Percentiles rank a stretch among this genome's conserved stretches.
Evolutionary conservation across 768 basidiomycete species (phyloP).

Genomic region (Boletus edulis): DNA sequence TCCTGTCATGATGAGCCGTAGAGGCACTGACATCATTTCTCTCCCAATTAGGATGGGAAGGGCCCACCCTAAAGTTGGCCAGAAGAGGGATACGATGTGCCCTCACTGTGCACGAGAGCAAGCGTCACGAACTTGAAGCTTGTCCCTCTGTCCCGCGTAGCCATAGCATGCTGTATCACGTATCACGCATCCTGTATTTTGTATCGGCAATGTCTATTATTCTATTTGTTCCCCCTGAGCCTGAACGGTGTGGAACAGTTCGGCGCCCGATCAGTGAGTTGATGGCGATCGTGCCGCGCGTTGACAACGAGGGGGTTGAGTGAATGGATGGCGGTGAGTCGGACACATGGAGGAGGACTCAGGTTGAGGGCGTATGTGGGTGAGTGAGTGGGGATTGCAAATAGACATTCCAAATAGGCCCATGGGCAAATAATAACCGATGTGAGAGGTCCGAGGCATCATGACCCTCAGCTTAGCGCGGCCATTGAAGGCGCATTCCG

Average conservation of each 20-base stretch:
- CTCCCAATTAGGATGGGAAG: conserved; percentile 18
- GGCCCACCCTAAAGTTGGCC: conserved; percentile 20
- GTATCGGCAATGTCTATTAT: conserved; percentile 17
- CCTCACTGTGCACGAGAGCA: conserved; percentile 19
- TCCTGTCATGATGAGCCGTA: not conserved
- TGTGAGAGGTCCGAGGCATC: not conserved
- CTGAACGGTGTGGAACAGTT: too few species aligned
- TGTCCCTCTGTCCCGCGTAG: not conserved
- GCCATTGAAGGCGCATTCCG: too few species aligned
- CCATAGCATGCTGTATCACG: not conserved
- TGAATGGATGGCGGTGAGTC: not conserved
- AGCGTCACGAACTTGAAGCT: conserved; percentile 2
- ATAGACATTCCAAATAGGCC: not conserved
- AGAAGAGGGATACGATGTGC: conserved; percentile 19
- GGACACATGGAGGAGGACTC: conserved; percentile 11
- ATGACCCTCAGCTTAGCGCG: too few species aligned
- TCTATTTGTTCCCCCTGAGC: not conserved
- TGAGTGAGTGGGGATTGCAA: conserved; percentile 10
- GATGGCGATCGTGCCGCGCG: conserved; percentile 17
- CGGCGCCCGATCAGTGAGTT: conserved; percentile 8
- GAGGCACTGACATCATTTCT: conserved; percentile 12
- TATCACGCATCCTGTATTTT: conserved; percentile 8
- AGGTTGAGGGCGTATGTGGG: conserved; percentile 20
- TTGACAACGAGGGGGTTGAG: conserved; percentile 22
- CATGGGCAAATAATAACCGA: not conserved